Percentiles rank a stretch among this genome's conserved stretches.
These are phyloP conservation scores for Fusarium irregulare DNA, from an alignment of 2,329 filamentous ascomycete genomes.

Conservation along the genomic window DNA sequence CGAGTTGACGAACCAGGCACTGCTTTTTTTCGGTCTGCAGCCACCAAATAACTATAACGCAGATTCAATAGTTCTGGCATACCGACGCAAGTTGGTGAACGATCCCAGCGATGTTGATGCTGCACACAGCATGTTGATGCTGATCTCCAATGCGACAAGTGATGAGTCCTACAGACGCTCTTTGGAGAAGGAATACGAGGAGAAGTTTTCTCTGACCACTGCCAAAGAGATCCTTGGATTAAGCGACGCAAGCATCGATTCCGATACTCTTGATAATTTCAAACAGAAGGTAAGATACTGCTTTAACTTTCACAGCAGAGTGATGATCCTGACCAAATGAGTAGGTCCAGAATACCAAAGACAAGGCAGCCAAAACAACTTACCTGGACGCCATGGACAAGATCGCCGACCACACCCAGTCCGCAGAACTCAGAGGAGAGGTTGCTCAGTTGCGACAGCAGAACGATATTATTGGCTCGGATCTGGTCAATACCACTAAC, in stretches of 20 bases:
- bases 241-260: constrained; percentile 39
- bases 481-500: background rate
- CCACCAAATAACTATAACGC: constrained; percentile 52
- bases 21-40: constrained; percentile 51
- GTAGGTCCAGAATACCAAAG: constrained; percentile 45
- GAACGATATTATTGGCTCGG: constrained; percentile 39
- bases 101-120: constrained; percentile 49
- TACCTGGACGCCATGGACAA: constrained; percentile 52
- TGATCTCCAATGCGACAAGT: constrained; percentile 50
- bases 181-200: constrained; percentile 51
- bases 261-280: constrained; percentile 41
- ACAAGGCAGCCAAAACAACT: constrained; percentile 47
- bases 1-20: constrained; percentile 49
- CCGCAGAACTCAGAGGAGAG: constrained; percentile 45
- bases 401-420: constrained; percentile 49
- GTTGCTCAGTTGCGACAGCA: constrained; percentile 44
- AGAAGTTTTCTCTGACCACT: constrained; percentile 52
- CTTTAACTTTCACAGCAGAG: background rate
- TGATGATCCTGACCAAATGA: constrained; percentile 22
- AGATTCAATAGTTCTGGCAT: constrained; percentile 51
- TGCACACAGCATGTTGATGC: constrained; percentile 50
- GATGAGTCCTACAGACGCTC: constrained; percentile 51
- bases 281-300: constrained; percentile 46
- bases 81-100: constrained; percentile 49
- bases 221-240: constrained; percentile 50